Evolutionary conservation across 2,329 filamentous ascomycete species (phyloP).

Genomic region (Alternaria incomplexa): DNA sequence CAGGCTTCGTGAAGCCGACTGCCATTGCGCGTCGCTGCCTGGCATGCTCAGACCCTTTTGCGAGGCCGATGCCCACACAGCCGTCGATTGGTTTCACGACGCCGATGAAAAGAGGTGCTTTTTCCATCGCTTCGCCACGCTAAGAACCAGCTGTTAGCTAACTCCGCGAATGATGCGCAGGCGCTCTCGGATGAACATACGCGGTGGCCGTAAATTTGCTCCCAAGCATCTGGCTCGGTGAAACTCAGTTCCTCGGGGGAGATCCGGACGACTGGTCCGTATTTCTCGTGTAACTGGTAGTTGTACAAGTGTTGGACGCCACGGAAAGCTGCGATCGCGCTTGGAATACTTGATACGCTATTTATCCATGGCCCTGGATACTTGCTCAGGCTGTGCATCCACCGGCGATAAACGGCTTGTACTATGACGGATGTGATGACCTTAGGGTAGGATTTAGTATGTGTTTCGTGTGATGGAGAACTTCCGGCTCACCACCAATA

Average conservation of each 20-base stretch:
- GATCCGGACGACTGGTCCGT: neutral
- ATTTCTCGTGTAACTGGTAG: neutral
- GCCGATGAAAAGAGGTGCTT: neutral
- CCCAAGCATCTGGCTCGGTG: neutral
- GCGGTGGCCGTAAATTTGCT: neutral
- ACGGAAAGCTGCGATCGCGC: neutral
- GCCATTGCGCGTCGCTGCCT: slow-evolving; percentile 2
- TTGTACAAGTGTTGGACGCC: neutral
- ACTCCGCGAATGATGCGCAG: no score
- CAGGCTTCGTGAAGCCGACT: neutral
- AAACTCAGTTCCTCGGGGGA: neutral
- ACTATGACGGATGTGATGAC: no score
- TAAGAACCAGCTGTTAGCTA: no score
- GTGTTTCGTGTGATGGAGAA: no score
- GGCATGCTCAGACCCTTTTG: neutral
- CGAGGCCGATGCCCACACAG: neutral
- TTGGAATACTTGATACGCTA: neutral
- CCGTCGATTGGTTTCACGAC: neutral
- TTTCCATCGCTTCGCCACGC: neutral
- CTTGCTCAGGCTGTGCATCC: neutral
- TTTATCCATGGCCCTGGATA: neutral
- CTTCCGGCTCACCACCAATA: neutral
- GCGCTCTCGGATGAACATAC: no score
- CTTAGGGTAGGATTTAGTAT: no score
- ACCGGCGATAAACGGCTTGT: neutral